Conservation (phyloP, 148 eudicot genomes). For the Chenopodium album region DNA sequence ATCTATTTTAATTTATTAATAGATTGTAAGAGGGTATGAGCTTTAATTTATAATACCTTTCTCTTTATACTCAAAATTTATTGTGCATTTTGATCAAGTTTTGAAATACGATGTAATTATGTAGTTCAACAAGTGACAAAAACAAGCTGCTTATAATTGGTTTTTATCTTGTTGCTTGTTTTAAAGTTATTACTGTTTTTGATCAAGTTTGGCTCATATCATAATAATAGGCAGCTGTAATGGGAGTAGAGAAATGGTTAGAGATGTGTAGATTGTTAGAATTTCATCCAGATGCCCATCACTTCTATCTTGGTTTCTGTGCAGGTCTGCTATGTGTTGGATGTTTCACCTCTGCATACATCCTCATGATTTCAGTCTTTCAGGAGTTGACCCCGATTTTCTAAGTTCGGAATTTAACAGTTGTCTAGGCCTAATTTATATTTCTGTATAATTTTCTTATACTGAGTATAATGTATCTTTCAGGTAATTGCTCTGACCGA, state of each 20-base stretch:
- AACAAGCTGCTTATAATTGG: conserved; percentile 39
- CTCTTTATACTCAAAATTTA: conserved; percentile 20
- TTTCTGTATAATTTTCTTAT: conserved; percentile 16
- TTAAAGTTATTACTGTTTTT: conserved; percentile 45
- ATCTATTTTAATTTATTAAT: background rate
- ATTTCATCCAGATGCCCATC: conserved; percentile 74
- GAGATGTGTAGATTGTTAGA: conserved; percentile 18
- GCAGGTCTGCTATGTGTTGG: conserved; percentile 89
- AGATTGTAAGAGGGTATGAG: conserved; percentile 18
- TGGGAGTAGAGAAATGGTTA: conserved; percentile 26
- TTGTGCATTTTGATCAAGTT: conserved; percentile 10
- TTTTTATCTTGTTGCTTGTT: conserved; percentile 30
- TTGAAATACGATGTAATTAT: background rate
- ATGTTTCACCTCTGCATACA: conserved; percentile 59
- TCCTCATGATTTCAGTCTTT: conserved; percentile 77
- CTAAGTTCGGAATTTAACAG: conserved; percentile 46
- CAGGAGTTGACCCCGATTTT: conserved; percentile 63
- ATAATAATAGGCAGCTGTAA: conserved; percentile 19
- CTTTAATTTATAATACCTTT: conserved; percentile 3
- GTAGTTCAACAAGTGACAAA: conserved; percentile 39
- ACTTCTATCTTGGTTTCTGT: conserved; percentile 75
- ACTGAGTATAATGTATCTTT: conserved; percentile 20
- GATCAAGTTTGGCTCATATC: conserved; percentile 15
- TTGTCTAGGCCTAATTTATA: conserved; percentile 20
- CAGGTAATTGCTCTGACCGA: conserved; percentile 95